Conservation (phyloP, 2,329 filamentous ascomycete species). For the Hypoxylon rubiginosum region DNA sequence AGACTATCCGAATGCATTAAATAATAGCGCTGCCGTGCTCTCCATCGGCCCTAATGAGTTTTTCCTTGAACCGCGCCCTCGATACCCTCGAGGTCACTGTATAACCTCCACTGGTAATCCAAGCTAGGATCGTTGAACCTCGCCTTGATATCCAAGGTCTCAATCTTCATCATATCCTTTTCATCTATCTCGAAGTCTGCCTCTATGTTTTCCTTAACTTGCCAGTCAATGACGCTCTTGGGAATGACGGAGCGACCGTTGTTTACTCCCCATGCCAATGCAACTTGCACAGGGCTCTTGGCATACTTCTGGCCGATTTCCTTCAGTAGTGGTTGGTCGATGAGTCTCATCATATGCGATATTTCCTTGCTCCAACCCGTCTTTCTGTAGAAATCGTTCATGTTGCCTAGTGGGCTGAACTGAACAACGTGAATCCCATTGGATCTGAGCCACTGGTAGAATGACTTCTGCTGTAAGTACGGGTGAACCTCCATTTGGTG, state of each 20-base stretch:
- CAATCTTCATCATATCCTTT: conserved; percentile 32
- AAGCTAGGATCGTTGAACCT: conserved; percentile 43
- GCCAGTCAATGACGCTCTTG: conserved; percentile 52
- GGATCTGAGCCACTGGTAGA: conserved; percentile 42
- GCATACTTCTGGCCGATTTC: background rate
- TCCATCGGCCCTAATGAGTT: background rate
- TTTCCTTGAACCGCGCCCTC: background rate
- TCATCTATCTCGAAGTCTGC: conserved; percentile 29
- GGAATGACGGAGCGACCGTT: conserved; percentile 54
- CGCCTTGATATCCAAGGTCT: conserved; percentile 34
- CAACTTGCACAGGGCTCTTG: conserved; percentile 48
- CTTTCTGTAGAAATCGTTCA: conserved; percentile 52
- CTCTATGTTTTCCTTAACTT: conserved; percentile 35
- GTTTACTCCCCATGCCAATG: conserved; percentile 54
- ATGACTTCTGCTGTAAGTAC: conserved; percentile 45
- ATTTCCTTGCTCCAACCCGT: conserved; percentile 51
- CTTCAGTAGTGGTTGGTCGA: conserved; percentile 36
- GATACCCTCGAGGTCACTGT: conserved; percentile 32
- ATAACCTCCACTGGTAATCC: conserved; percentile 46
- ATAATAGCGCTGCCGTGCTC: too few species aligned
- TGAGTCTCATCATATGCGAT: conserved; percentile 48
- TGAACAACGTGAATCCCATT: conserved; percentile 37
- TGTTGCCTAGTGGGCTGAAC: conserved; percentile 54
- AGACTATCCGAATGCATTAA: too few species aligned
- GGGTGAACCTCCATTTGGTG: conserved; percentile 49